A percentile compares a stretch with the other conserved stretches of the same genome.
Conservation (phyloP, 129 eudicot genomes). For the Artemisia argyi region DNA sequence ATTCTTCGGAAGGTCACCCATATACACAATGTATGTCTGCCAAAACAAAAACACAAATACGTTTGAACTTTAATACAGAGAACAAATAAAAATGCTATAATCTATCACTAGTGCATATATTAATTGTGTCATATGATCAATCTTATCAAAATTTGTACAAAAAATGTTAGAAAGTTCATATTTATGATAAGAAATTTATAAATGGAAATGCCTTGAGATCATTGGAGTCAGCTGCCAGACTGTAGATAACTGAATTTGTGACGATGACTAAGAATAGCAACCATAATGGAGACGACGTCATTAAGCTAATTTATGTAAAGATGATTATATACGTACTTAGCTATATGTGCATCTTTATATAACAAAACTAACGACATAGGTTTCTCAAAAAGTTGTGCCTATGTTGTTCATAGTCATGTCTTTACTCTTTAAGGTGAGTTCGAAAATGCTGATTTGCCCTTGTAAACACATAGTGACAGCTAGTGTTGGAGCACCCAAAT, state of each 20-base stretch:
- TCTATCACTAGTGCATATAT: too few species aligned
- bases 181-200: not conserved
- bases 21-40: not conserved
- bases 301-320: too few species aligned
- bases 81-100: too few species aligned
- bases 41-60: not conserved
- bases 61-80: too few species aligned
- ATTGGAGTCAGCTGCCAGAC: constrained; percentile 30
- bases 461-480: not conserved
- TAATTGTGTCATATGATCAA: too few species aligned
- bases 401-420: not conserved
- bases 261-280: constrained; percentile 23
- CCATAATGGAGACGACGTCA: constrained; percentile 25
- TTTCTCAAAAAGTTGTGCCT: not conserved
- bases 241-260: constrained; percentile 22
- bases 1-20: constrained; percentile 2
- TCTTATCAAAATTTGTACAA: too few species aligned
- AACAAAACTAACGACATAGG: not conserved
- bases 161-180: not conserved
- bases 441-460: not conserved
- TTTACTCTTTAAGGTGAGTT: not conserved
- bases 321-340: too few species aligned
- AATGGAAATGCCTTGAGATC: constrained; percentile 30
- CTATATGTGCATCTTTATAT: not conserved
- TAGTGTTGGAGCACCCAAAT: not conserved